Conservation (phyloP, 257 asterid species). For the Solanum clarkiae region DNA sequence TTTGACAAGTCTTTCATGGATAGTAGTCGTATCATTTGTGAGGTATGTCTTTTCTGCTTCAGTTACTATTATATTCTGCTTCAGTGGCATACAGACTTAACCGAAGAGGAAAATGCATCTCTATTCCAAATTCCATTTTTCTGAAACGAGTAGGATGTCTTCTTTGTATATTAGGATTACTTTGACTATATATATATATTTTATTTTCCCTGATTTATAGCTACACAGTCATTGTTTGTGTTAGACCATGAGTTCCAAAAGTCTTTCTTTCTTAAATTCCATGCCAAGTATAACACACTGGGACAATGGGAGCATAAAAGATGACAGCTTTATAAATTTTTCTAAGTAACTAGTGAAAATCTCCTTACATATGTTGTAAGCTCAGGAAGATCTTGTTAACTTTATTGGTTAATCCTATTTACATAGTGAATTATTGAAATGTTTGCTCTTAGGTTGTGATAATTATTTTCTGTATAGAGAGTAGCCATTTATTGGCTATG, state of each 20-base stretch:
- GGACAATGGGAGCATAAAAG: not conserved
- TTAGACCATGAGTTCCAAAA: not conserved
- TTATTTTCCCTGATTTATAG: not conserved
- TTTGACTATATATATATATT: not conserved
- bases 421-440: not conserved
- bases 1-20: conserved; percentile 65
- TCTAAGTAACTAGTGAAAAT: not conserved
- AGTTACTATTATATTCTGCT: not conserved
- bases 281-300: not conserved
- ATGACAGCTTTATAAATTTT: not conserved
- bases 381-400: not conserved
- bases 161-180: not conserved
- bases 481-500: not conserved
- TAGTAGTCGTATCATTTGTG: conserved; percentile 60
- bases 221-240: not conserved
- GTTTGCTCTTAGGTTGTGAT: not conserved
- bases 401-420: not conserved
- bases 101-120: not conserved
- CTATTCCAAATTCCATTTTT: not conserved
- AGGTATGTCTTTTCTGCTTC: conserved; percentile 32
- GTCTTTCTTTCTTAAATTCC: not conserved
- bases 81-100: not conserved
- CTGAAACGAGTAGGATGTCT: not conserved
- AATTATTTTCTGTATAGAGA: not conserved
- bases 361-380: not conserved